Base-by-base conservation (phyloP, 1,284 basidiomycete species). In the Ustilago trichophora region DNA sequence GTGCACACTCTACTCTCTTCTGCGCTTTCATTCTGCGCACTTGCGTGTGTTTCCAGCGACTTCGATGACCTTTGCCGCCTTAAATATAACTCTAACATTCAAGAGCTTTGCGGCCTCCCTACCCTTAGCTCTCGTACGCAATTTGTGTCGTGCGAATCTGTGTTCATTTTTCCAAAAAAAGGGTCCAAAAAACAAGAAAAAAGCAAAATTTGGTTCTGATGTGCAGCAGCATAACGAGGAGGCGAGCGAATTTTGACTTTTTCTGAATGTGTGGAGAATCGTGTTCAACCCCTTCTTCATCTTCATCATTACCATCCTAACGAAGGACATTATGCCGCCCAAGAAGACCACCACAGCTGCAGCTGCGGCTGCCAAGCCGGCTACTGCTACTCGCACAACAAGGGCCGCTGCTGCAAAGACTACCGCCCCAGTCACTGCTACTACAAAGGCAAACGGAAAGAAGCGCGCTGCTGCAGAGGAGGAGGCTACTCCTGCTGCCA, bases 271-370 rank as follows among this genome's bases (percentile, higher is more conserved):
- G 37, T 50, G 48, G 48, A 50, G 37, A 32, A 18, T 22, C n/a
- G n/a, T n/a, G n/a, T n/a, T n/a, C n/a, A n/a, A n/a, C n/a, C n/a
- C n/a, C n/a, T n/a, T n/a, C n/a, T n/a, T n/a, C n/a, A n/a, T n/a
- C n/a, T n/a, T n/a, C n/a, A n/a, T n/a, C n/a, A n/a, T n/a, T n/a
- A n/a, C n/a, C n/a, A n/a, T n/a, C n/a, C n/a, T n/a, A n/a, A n/a
- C n/a, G n/a, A n/a, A n/a, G n/a, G n/a, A n/a, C n/a, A 22, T 18
- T 13, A 66, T 66, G 56, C 46, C 51, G 35, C 63, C 56, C 7
- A 66, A 59, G 38, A 65, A 53, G 46, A 49, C 34, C 19, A 15
- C 60, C n/a, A n/a, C n/a, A n/a, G n/a, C n/a, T n/a, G n/a, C n/a
- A n/a, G n/a, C 42, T 25, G 16, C 27, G 3, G 40, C 49, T 15